Evolutionary conservation across 495 filamentous ascomycete genomes (phyloP), one percentile per base, ranked within the genome.

Genomic region (Oidiodendron maius): DNA sequence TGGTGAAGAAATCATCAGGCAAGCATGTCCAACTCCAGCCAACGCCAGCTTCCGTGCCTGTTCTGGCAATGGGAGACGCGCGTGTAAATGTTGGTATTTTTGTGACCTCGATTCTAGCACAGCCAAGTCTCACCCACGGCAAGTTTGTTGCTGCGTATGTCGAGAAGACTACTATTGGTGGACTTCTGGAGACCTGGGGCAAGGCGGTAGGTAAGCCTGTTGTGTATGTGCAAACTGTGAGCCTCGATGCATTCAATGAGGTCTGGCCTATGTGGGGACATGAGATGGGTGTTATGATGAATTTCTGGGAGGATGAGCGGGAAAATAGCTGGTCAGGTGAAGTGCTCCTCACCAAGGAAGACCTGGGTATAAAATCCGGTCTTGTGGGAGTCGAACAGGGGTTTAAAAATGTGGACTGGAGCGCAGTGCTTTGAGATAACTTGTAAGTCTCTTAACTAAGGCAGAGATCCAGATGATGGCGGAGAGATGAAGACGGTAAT

Each of bases 31-130:
- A 6, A 4, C 13, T 37, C 13, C 4, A 4, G 35, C 35, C 35
- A 3, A 15, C 13, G 13, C 4, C 35, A 6, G 13, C 4, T 4
- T 5, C 4, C 4, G 18, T 17, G 4, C 35, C 35, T 17, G 35
- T 37, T 4, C 5, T n/a, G 18, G 18, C 67, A 65, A 55, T 69
- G 16, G 71, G 71, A 9, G 65, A 71, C 35, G 60, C 64, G 18
- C 26, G 13, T 1, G 46, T 44, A 13, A 75, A 74, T 40, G 35
- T 66, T 12, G 62, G 61, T 0, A 36, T 61, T 18, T 71, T 68
- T 39, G 64, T 67, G 1, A 37, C 44, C n/a, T 59, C 67, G 4
- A 64, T 71, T n/a, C 47, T 75, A 5, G 35, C 35, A 4, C 35
- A 37, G 35, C 35, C 35, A 5, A 4, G 18, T 13, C 4, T 37